These are phyloP conservation scores for Coniosporium tulheliwenetii DNA, from an alignment of 2,329 filamentous ascomycete genomes.

Conservation along the genomic window DNA sequence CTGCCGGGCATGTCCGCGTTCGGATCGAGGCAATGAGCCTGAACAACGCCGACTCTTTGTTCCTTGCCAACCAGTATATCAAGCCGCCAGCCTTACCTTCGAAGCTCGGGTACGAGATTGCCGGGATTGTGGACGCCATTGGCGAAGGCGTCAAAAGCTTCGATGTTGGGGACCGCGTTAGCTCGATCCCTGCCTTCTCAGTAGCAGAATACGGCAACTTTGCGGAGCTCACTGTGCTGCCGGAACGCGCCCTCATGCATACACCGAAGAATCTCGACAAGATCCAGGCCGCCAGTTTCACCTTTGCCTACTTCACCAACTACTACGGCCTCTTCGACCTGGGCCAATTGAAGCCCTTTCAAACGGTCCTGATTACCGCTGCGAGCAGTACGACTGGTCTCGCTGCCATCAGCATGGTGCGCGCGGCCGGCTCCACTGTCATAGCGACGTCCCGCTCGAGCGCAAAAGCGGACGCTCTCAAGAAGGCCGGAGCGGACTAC, in stretches of 20 bases:
- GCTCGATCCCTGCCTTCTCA: neutral
- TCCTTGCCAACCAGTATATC: neutral
- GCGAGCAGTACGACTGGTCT: neutral
- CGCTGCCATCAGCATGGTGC: neutral
- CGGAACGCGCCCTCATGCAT: neutral
- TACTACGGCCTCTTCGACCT: neutral
- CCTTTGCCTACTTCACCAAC: neutral
- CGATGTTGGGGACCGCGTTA: neutral
- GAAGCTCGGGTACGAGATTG: neutral
- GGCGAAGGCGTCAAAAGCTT: neutral
- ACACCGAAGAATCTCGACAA: neutral
- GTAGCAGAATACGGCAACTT: neutral
- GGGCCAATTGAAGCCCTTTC: neutral
- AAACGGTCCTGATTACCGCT: neutral
- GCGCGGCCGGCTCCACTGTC: neutral
- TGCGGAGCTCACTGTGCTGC: neutral
- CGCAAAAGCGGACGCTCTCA: neutral
- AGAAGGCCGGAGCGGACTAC: neutral
- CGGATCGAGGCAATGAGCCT: neutral
- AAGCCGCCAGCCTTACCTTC: neutral
- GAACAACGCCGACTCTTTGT: neutral
- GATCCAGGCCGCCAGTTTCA: neutral
- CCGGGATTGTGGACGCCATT: neutral
- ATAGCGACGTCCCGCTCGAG: neutral
- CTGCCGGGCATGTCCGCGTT: neutral